phyloP scores from a whole-genome alignment of 148 eudicot genomes.

The Vaccinium macrocarpon region DNA sequence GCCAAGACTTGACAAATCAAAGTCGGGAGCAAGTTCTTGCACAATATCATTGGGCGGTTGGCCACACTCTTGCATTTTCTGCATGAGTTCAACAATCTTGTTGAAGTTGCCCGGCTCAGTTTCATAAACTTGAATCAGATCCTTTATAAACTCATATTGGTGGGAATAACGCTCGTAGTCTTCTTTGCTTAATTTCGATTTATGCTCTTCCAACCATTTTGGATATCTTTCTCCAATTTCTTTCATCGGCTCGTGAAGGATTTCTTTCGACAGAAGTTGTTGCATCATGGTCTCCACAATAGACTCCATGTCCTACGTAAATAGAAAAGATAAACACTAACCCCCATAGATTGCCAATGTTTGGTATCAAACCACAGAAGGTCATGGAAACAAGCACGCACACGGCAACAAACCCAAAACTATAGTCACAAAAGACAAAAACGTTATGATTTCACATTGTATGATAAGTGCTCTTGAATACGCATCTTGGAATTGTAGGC shows the following conservation, averaged over 20 bases:
- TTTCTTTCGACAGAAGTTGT: slow-evolving; percentile 86
- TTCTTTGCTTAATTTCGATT: slow-evolving; percentile 55
- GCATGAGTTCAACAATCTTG: slow-evolving; percentile 97
- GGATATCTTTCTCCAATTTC: slow-evolving; percentile 95
- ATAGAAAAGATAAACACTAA: background rate
- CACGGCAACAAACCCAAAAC: background rate
- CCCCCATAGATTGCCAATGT: background rate
- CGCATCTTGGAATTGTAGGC: background rate
- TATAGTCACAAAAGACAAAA: background rate
- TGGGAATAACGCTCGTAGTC: slow-evolving; percentile 69
- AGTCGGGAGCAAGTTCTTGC: slow-evolving; percentile 88
- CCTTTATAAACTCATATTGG: slow-evolving; percentile 74
- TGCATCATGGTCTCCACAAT: slow-evolving; percentile 99
- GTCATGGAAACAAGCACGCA: background rate
- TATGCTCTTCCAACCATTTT: slow-evolving; percentile 87
- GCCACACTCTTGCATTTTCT: slow-evolving; percentile 99
- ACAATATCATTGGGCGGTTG: slow-evolving; percentile 96
- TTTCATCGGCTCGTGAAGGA: slow-evolving; percentile 94
- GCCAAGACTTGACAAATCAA: slow-evolving; percentile 79
- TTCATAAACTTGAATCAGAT: slow-evolving; percentile 80
- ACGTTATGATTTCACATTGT: background rate
- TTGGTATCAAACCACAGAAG: background rate
- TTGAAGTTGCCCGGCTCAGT: slow-evolving; percentile 79
- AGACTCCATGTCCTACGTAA: slow-evolving; percentile 83
- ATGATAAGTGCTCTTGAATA: background rate